phyloP scores from a whole-genome alignment of 1,284 basidiomycete species.

The Ceratobasidium sp. region DNA sequence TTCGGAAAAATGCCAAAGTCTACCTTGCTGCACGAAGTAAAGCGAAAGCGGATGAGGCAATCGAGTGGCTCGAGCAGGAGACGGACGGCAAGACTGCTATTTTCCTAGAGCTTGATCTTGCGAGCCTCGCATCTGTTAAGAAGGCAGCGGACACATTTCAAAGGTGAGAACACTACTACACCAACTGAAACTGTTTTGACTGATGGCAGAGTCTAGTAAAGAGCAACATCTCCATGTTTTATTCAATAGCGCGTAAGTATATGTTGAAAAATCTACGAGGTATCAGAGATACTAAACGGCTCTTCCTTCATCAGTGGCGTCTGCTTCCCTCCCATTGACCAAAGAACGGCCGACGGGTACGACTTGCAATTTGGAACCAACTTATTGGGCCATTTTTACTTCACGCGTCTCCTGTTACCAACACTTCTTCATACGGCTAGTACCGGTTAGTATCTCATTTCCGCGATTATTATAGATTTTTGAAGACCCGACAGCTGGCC shows the following conservation, averaged over 20 bases:
- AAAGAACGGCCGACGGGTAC: conserved; percentile 67
- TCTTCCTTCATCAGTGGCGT: conserved; percentile 54
- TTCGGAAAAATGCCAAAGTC: conserved; percentile 72
- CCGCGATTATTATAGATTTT: background rate
- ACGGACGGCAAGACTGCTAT: conserved; percentile 63
- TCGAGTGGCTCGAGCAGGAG: conserved; percentile 64
- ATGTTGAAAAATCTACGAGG: background rate
- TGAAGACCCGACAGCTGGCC: conserved; percentile 53
- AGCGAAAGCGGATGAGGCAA: conserved; percentile 65
- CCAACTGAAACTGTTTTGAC: no score
- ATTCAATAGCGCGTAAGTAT: conserved; percentile 67
- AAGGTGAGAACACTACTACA: conserved; percentile 57
- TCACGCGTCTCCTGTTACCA: conserved; percentile 68
- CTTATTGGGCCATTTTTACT: conserved; percentile 67
- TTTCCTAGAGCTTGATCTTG: conserved; percentile 72
- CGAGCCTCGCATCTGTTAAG: conserved; percentile 69
- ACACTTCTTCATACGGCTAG: conserved; percentile 62
- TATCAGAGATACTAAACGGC: background rate
- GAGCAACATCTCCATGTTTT: conserved; percentile 67
- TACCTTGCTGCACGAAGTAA: conserved; percentile 72
- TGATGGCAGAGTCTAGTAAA: conserved; percentile 56
- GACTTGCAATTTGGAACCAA: conserved; percentile 75
- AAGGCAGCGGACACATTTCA: conserved; percentile 66
- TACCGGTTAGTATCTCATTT: conserved; percentile 27
- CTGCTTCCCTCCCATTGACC: conserved; percentile 64